These are phyloP conservation scores for Hypericum perforatum DNA, from an alignment of 345 rosid species.

Conservation along the genomic window DNA sequence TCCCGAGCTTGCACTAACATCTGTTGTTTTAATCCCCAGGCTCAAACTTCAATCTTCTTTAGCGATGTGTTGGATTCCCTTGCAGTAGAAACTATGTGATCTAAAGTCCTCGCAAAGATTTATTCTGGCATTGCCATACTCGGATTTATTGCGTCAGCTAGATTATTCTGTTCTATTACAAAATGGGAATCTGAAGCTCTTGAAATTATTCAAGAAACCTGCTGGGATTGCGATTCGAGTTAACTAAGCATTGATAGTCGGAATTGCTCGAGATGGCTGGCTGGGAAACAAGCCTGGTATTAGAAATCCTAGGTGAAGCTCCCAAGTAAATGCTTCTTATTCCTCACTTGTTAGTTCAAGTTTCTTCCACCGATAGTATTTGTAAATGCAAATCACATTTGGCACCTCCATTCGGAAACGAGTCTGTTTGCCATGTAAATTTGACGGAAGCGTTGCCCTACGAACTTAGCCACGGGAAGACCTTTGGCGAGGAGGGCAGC, in stretches of 20 bases:
- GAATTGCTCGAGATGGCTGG: conserved; percentile 55
- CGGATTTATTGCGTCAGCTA: conserved; percentile 59
- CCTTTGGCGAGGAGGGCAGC: conserved; percentile 65
- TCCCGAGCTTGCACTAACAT: not conserved
- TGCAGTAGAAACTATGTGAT: conserved; percentile 49
- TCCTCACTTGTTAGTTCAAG: conserved; percentile 71
- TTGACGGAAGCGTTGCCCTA: not conserved
- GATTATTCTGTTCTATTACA: conserved; percentile 64
- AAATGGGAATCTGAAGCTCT: conserved; percentile 47
- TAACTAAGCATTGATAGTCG: conserved; percentile 35
- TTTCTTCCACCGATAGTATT: no score
- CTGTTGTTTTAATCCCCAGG: conserved; percentile 31
- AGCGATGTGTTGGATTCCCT: conserved; percentile 56
- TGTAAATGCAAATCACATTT: no score
- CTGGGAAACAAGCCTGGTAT: conserved; percentile 29
- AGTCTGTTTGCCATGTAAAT: no score
- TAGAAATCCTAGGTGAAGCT: conserved; percentile 16
- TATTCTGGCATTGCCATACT: conserved; percentile 63
- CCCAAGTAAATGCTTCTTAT: conserved; percentile 70
- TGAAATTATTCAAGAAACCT: conserved; percentile 52
- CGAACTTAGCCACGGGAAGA: conserved; percentile 63
- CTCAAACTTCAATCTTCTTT: conserved; percentile 38
- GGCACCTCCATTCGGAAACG: no score
- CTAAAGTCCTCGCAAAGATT: conserved; percentile 70
- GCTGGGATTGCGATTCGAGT: conserved; percentile 72